Base-by-base conservation (phyloP, 2,329 filamentous ascomycete genomes). In the Elsinoe batatas region DNA sequence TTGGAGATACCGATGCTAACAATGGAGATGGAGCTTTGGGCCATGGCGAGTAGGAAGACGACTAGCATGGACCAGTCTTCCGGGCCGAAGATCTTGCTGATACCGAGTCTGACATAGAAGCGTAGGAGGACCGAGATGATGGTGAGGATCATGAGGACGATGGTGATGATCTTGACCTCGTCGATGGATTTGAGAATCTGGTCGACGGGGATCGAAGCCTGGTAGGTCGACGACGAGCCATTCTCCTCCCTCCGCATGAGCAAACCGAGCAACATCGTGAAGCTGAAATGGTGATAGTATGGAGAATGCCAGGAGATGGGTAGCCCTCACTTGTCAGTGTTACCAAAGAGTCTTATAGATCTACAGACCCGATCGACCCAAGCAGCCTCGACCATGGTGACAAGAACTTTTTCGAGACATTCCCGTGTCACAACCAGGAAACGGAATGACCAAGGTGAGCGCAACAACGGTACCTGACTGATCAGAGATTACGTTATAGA, bases 51-150 rank as follows among this genome's bases (percentile, higher is more conserved):
- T 10, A 55, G n/a, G 13, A 55, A 55, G 26, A 38, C 42, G 10
- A 47, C 40, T 4, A 55, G 37, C 53, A 55, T 55, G 11, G 53
- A 44, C 53, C 53, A 55, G 12, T 55, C 53, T 37, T 55, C 53
- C 10, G 42, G 32, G 20, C 53, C 53, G 26, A 55, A 46, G 12
- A 35, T 22, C 18, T 44, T 42, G 12, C 17, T 55, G 53, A 55
- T 55, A 11, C 38, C 17, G n/a, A 55, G 17, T 37, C 53, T 22
- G 18, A 55, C 53, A 37, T 55, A 55, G 37, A 55, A 44, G 13
- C 53, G 53, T 1, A 55, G 40, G 17, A 26, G 10, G 26, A 55
- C 53, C 2, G 38, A 22, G 15, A 55, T n/a, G 42, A 55, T 47
- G 15, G 40, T 47, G 7, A 55, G 18, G 13, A 22, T 42, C 17